A percentile compares a stretch with the other conserved stretches of the same genome.
These are phyloP conservation scores for Symbiodinium natans DNA, from an alignment of 73 alveolate species.

Conservation along the genomic window DNA sequence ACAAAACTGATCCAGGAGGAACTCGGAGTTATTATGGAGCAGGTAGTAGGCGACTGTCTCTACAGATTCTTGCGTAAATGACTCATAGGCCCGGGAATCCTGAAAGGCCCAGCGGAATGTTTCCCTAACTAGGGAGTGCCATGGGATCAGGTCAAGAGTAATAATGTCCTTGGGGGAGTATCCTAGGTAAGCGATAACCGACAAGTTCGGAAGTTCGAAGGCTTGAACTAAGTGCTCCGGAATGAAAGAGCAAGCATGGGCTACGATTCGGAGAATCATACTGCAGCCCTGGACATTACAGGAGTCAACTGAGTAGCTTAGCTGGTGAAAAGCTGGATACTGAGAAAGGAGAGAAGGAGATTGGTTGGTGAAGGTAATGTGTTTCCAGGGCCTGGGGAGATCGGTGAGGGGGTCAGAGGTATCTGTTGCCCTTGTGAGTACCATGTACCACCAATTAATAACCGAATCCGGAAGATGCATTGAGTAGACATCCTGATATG, in stretches of 20 bases:
- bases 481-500: background rate
- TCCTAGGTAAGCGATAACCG: background rate
- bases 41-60: too few relatives aligned
- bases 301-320: background rate
- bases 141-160: background rate
- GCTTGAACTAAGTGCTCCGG: background rate
- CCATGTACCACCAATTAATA: too few relatives aligned
- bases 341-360: background rate
- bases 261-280: background rate
- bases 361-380: background rate
- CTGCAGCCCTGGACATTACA: background rate
- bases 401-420: background rate
- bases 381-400: background rate
- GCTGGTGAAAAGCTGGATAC: background rate
- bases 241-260: background rate
- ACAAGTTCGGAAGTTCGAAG: background rate
- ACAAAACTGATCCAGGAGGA: too few relatives aligned
- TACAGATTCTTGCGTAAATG: background rate
- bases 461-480: background rate
- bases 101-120: background rate
- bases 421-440: background rate
- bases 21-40: too few relatives aligned
- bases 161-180: background rate
- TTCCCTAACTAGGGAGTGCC: background rate
- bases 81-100: background rate